Evolutionary conservation across 2,329 filamentous ascomycete genomes (phyloP).

Genomic region (Phaeosphaeriaceae sp.): DNA sequence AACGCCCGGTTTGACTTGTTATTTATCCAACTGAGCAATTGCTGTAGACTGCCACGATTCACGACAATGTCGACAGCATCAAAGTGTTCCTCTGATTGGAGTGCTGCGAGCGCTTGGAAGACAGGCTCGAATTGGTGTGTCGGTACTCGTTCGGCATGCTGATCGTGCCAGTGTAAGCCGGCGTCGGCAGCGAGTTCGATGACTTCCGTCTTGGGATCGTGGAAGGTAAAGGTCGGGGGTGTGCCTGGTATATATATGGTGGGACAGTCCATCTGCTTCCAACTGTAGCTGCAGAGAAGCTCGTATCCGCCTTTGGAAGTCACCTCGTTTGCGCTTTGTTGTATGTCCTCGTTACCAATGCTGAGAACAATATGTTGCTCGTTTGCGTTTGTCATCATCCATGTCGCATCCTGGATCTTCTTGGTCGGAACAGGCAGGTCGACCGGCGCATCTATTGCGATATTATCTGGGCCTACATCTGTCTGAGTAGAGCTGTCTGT

Average conservation of each 20-base stretch:
- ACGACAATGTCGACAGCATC: constrained; percentile 23
- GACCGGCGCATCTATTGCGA: not conserved
- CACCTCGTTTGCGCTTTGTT: not conserved
- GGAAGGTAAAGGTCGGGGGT: not conserved
- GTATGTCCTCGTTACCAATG: not conserved
- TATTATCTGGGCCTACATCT: not conserved
- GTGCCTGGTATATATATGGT: constrained; percentile 11
- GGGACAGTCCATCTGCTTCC: constrained; percentile 1
- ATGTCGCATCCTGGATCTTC: not conserved
- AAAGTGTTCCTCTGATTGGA: constrained; percentile 16
- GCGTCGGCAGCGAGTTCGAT: constrained; percentile 3
- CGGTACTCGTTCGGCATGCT: constrained; percentile 36
- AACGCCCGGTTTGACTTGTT: constrained; percentile 32
- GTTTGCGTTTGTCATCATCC: constrained; percentile 5
- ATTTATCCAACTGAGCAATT: constrained; percentile 23
- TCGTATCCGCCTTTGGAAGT: constrained; percentile 2
- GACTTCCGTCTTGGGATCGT: not conserved
- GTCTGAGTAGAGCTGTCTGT: not conserved
- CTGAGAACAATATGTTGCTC: not conserved
- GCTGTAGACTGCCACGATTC: constrained; percentile 27
- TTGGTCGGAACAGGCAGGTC: not conserved
- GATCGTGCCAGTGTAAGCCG: constrained; percentile 28
- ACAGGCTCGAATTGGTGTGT: constrained; percentile 34
- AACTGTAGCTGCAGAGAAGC: constrained; percentile 13
- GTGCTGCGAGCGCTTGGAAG: constrained; percentile 23